Base-by-base conservation (phyloP, 108 stramenopile species). In the Pseudonitzschia multiseries region DNA sequence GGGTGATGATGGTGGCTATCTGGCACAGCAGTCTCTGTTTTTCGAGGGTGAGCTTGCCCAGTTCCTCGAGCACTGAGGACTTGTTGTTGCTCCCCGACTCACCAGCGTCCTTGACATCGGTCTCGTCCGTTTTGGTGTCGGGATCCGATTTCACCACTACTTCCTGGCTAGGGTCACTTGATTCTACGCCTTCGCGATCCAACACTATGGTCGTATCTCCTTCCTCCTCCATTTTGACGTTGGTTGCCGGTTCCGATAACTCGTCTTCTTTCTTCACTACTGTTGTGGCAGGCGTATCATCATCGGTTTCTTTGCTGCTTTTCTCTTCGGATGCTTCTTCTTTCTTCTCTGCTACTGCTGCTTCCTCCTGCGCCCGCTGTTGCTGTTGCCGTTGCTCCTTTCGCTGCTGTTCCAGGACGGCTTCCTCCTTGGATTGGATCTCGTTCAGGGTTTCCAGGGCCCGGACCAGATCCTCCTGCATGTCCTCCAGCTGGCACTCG, bases 401-500 rank as follows among this genome's bases (percentile, higher is more conserved):
- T 48, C 60, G 41, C 44, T 66, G 42, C 17, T 59, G 56, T 31
- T 76, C 69, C 43, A 57, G 0, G 9, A 87, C 36, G 1, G 71
- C 53, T 32, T 82, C 65, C 56, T 84, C 88, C 24, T 76, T 82
- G 62, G 70, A 57, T 57, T 83, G 74, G 17, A 86, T 48, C 14
- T 75, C 67, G 13, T n/a, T 28, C 24, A 77, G 59, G 24, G 56
- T 40, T 22, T 50, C 29, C 51, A 78, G 64, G 13, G 79, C 75
- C 44, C 40, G 64, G 14, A 65, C 66, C 14, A 84, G 21, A 14
- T 77, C 68, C 20, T 74, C 78, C 29, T 72, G 70, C 74, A 88
- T 76, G 13, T 90, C 82, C 44, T 89, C 85, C 64, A 85, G 73
- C n/a, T 78, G 77, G 43, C 85, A 70, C 42, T 81, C 72, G 42